Evolutionary conservation across 2,329 filamentous ascomycete species (phyloP).

Genomic region (Parafenestella ontariensis): DNA sequence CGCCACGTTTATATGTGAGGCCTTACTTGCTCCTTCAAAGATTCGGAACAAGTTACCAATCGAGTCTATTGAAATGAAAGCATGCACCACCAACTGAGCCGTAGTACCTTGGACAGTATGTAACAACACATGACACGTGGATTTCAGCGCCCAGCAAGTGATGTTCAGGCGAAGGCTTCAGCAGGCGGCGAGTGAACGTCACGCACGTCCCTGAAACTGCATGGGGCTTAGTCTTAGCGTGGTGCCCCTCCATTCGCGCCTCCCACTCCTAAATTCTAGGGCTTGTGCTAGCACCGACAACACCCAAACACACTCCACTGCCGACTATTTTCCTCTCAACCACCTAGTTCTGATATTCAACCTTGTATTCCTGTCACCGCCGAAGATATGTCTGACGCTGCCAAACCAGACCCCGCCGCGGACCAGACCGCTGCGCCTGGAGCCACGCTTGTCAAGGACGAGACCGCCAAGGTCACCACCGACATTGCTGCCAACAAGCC

Average conservation of each 20-base stretch:
- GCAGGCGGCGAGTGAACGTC: slow-evolving; percentile 12
- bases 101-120: neutral
- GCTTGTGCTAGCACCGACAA: slow-evolving; percentile 23
- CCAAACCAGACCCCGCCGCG: slow-evolving; percentile 51
- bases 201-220: slow-evolving; percentile 19
- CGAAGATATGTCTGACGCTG: slow-evolving; percentile 46
- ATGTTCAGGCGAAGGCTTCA: neutral
- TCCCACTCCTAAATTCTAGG: slow-evolving; percentile 36
- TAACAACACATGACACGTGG: neutral
- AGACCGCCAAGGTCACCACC: slow-evolving; percentile 55
- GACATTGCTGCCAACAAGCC: slow-evolving; percentile 42
- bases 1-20: neutral
- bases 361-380: slow-evolving; percentile 3
- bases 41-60: neutral
- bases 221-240: slow-evolving; percentile 2
- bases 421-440: slow-evolving; percentile 49
- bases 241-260: slow-evolving; percentile 30
- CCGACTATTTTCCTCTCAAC: slow-evolving; percentile 9
- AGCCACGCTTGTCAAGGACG: slow-evolving; percentile 51
- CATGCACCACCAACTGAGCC: neutral
- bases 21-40: neutral
- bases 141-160: neutral
- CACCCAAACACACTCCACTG: slow-evolving; percentile 19
- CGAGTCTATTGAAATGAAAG: neutral
- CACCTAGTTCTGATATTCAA: slow-evolving; percentile 7